Evolutionary conservation across 257 asterid genomes (phyloP).

Genomic region (Solanum megistacrolobum): DNA sequence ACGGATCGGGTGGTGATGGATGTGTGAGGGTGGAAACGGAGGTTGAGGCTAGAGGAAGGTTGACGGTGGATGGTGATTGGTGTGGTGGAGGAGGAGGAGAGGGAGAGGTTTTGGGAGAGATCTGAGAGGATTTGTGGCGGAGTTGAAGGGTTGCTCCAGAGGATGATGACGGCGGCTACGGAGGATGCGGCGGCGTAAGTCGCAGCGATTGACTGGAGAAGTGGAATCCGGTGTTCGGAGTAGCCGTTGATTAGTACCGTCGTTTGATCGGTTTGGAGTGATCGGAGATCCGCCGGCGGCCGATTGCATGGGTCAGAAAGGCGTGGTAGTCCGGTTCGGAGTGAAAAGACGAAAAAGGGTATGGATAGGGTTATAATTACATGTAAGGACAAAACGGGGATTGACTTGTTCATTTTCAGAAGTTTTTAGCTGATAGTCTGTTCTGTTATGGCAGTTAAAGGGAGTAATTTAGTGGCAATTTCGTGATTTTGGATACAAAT

Average conservation of each 20-base stretch:
- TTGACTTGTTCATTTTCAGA: conserved; percentile 1
- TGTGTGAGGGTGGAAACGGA: conserved; percentile 60
- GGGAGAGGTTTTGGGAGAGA: conserved; percentile 43
- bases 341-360: conserved; percentile 40
- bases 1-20: conserved; percentile 50
- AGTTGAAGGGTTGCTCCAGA: conserved; percentile 86
- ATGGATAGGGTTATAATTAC: conserved; percentile 10
- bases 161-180: conserved; percentile 49
- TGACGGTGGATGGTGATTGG: conserved; percentile 40
- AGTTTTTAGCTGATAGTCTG: neutral
- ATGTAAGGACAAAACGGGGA: neutral
- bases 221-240: conserved; percentile 77
- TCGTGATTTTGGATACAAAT: neutral
- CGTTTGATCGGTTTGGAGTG: conserved; percentile 56
- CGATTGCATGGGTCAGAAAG: conserved; percentile 16
- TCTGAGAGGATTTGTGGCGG: conserved; percentile 30
- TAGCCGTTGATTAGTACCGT: conserved; percentile 84
- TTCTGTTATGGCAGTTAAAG: neutral
- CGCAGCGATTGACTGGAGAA: conserved; percentile 55
- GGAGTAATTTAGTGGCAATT: neutral
- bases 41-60: conserved; percentile 62
- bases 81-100: conserved; percentile 15
- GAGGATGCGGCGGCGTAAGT: conserved; percentile 57
- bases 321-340: conserved; percentile 14
- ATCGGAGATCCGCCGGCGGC: conserved; percentile 24